These are phyloP conservation scores for Arthroderma sp. DNA, from an alignment of 2,329 filamentous ascomycete species.

Conservation along the genomic window DNA sequence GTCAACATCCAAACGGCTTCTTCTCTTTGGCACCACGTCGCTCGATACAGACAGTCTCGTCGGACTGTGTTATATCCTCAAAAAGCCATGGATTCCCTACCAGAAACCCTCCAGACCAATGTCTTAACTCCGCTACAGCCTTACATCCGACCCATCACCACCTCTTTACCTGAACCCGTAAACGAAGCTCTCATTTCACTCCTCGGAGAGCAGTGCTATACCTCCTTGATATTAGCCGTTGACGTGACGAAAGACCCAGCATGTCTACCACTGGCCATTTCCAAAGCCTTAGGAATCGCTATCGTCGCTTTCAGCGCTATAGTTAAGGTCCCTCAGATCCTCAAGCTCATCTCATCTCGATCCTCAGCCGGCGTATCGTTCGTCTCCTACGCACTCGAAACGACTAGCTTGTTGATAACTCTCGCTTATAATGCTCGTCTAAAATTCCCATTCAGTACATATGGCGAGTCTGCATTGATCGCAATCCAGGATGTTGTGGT, in stretches of 20 bases:
- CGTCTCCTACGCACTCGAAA: conserved; percentile 86
- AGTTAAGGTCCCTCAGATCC: conserved; percentile 92
- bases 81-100: conserved; percentile 28
- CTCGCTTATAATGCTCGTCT: conserved; percentile 87
- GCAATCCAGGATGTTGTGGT: conserved; percentile 86
- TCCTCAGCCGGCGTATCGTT: conserved; percentile 79
- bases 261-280: conserved; percentile 81
- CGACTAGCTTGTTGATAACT: conserved; percentile 70
- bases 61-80: too few species aligned
- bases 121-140: conserved; percentile 33
- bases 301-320: conserved; percentile 83
- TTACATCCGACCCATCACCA: conserved; percentile 52
- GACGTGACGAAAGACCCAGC: conserved; percentile 56
- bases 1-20: neutral
- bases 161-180: conserved; percentile 60
- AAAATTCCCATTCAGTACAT: conserved; percentile 90
- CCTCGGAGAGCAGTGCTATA: conserved; percentile 74
- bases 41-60: too few species aligned
- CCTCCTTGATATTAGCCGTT: conserved; percentile 70
- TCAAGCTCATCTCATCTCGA: conserved; percentile 73
- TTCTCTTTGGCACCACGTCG: too few species aligned
- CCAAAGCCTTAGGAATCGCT: conserved; percentile 82
- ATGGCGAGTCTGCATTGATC: conserved; percentile 87
- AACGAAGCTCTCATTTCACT: conserved; percentile 63
- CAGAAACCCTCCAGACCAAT: conserved; percentile 29